Evolutionary conservation across 768 basidiomycete genomes (phyloP), one percentile per base, ranked within the genome.

Genomic region (Obba rivulosa): DNA sequence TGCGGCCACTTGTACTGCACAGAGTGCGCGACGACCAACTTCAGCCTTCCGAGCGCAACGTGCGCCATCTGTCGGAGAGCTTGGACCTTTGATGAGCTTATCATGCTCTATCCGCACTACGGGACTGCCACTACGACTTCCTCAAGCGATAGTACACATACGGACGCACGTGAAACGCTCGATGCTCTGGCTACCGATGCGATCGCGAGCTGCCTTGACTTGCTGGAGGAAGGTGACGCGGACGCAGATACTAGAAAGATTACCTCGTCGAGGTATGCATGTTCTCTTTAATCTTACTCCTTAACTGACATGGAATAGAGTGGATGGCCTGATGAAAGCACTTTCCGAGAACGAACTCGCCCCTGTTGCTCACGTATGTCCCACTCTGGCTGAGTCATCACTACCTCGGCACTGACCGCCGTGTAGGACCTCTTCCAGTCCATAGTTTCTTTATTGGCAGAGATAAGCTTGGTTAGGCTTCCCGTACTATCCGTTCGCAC

Each of bases 1-100:
- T 62, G 61, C 24, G 59, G 59, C 34, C 59, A 62, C 43, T 45
- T 62, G 31, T 62, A 60, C 40, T 62, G 61, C 43, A 41, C 55
- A 1, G 57, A 57, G 40, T 62, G 61, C 36, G 59, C 58, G 22
- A 56, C 59, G 1, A 57, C 56, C 46, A 52, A 54, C 39, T 62
- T 62, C 51, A 47, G 17, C 35, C 48, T 36, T 17, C 45, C 38
- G 10, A 38, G 28, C 25, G 53, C 55, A 4, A 53, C 50, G 41
- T 56, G 57, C 7, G 57, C 57, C 14, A 42, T 53, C 5, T 62
- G 61, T 41, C 53, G 59, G 45, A 52, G 41, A 34, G 35, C 41
- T 1, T 57, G 54, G 42, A 51, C 37, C 3, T 43, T 54, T 9
- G 51, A 56, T 1, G 35, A 51, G 20, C 49, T 60, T 44, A 48